A percentile compares a stretch with the other conserved stretches of the same genome.
These are phyloP conservation scores for Fragaria ananassa DNA, from an alignment of 306 rosid species.

Conservation along the genomic window DNA sequence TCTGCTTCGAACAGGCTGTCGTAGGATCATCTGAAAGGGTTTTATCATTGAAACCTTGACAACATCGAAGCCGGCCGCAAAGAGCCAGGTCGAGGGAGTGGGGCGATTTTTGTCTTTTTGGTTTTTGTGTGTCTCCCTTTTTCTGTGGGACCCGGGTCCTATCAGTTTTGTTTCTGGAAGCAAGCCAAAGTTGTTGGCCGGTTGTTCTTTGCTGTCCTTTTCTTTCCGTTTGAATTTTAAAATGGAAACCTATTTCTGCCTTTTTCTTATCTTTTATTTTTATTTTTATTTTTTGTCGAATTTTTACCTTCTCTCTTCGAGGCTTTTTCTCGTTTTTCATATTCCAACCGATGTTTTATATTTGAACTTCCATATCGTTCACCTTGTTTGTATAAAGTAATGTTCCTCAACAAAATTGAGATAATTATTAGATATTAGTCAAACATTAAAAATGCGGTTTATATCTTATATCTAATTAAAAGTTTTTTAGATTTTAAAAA, in stretches of 20 bases:
- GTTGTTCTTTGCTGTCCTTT: slow-evolving; percentile 23
- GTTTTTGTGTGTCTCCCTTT: background rate
- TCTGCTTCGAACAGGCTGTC: slow-evolving; percentile 1
- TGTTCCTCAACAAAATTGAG: too few species aligned
- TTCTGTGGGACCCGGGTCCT: background rate
- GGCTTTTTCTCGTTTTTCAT: too few species aligned
- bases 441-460: too few species aligned
- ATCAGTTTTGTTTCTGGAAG: background rate
- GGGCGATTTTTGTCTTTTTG: slow-evolving; percentile 19
- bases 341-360: too few species aligned
- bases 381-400: too few species aligned
- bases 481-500: too few species aligned
- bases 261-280: too few species aligned
- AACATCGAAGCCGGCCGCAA: slow-evolving; percentile 20
- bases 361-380: too few species aligned
- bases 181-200: slow-evolving; percentile 24
- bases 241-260: background rate
- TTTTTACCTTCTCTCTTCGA: too few species aligned
- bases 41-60: background rate
- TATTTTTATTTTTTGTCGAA: too few species aligned
- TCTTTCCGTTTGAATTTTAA: slow-evolving; percentile 15
- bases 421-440: too few species aligned
- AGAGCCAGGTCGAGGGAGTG: background rate
- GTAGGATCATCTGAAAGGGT: background rate
- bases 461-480: too few species aligned